phyloP scores from a whole-genome alignment of 139 green algal species.

The Haematococcus lacustris region DNA sequence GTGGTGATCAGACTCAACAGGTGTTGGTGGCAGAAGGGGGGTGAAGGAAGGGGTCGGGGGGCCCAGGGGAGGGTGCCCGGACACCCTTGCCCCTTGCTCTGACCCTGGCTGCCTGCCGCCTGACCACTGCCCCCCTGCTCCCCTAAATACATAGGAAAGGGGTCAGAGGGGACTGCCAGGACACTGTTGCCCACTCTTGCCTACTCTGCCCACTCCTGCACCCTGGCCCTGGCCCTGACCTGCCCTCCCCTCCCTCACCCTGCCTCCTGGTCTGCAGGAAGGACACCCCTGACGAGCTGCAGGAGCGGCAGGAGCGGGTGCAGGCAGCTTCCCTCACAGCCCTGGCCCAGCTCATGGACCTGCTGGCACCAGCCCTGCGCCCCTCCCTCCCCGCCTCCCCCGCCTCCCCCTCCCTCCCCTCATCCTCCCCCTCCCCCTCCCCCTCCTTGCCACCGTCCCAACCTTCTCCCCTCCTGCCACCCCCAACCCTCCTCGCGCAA shows the following conservation, averaged over 20 bases:
- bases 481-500: too few relatives aligned
- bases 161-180: background rate
- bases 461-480: too few relatives aligned
- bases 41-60: background rate
- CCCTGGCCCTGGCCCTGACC: background rate
- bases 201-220: background rate
- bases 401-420: background rate
- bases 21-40: background rate
- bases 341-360: conserved; percentile 45
- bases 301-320: conserved; percentile 61
- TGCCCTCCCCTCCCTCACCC: background rate
- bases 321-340: conserved; percentile 38
- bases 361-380: conserved; percentile 17
- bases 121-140: background rate
- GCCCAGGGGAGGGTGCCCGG: background rate
- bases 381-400: too few relatives aligned
- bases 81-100: background rate
- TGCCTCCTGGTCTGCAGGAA: conserved; percentile 22
- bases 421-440: background rate
- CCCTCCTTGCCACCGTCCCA: too few relatives aligned
- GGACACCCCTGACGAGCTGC: conserved; percentile 64
- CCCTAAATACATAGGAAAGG: background rate
- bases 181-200: background rate
- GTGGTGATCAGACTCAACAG: background rate
- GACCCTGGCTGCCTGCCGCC: background rate